Base-by-base conservation (phyloP, 164 flowering plant genomes). In the Hamamelis virginiana region DNA sequence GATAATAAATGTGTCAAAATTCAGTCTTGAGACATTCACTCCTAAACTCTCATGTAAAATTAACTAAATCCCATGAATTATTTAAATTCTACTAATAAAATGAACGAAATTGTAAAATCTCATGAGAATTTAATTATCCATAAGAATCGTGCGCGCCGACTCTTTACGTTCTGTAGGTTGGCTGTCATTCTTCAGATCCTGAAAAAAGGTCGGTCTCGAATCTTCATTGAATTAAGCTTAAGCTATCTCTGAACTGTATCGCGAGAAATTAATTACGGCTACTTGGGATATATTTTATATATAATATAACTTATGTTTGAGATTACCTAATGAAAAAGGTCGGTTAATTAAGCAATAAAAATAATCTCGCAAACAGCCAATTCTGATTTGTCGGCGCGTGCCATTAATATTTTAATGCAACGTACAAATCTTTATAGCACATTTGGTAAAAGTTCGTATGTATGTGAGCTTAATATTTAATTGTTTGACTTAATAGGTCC, bases 141-240 rank as follows among this genome's bases (percentile, higher is more conserved):
- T 0, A n/a, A 16, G 48, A n/a, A 12, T 59, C 10, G 12, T 46
- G 56, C 69, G 80, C 79, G 82, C 82, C 79, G 82, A 68, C 83
- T 71, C 12, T 75, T 74, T 72, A 63, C 80, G 27, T 65, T 80
- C 83, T 83, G 87, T 66, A 76, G 28, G 72, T 68, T 65, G 79
- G 83, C 81, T 84, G 85, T 82, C 85, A 76, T 76, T 76, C 83
- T 56, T 19, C 79, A 60, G 12, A 78, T 78, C 78, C 79, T 76
- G 3, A 80, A 62, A 76, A 69, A 70, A 69, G 41, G 81, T 72
- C 85, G 80, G 83, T 76, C 66, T 57, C 16, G 59, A 67, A 74
- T 69, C 78, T 64, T 48, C 66, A 72, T 64, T 60, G 76, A 15
- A 59, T 69, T 63, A 50, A 47, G 72, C 65, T 72, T 41, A 15